phyloP scores from a whole-genome alignment of 495 filamentous ascomycete species.

The Aspergillus wentii region DNA sequence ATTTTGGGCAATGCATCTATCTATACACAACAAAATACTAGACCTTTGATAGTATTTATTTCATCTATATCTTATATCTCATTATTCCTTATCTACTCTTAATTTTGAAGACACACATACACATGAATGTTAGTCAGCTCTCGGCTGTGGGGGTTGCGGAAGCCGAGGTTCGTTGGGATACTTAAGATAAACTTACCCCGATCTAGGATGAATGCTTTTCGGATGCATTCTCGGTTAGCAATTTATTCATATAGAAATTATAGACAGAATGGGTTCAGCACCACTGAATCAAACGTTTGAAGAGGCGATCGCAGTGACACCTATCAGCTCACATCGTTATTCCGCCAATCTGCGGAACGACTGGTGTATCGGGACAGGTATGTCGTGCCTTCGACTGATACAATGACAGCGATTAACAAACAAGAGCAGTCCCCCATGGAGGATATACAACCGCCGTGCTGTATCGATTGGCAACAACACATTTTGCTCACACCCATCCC shows the following conservation, averaged over 20 bases:
- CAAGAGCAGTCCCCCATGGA: constrained; percentile 68
- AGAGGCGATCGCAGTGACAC: constrained; percentile 51
- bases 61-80: background rate
- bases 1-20: no score
- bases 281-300: constrained; percentile 41
- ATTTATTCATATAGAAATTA: no score
- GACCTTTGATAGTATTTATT: no score
- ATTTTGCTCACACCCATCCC: constrained; percentile 61
- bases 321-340: constrained; percentile 59
- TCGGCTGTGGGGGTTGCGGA: no score
- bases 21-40: constrained; percentile 1
- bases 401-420: background rate
- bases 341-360: constrained; percentile 49
- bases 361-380: constrained; percentile 71
- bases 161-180: no score
- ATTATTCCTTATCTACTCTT: no score
- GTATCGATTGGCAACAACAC: constrained; percentile 52
- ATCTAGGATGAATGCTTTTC: constrained; percentile 1
- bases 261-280: no score
- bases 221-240: no score
- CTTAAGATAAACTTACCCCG: no score
- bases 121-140: no score
- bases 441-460: constrained; percentile 69
- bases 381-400: background rate
- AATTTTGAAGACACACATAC: no score